Evolutionary conservation across 2,329 filamentous ascomycete species (phyloP), one percentile per base, ranked within the genome.

Genomic region (Aspergillus ruber): DNA sequence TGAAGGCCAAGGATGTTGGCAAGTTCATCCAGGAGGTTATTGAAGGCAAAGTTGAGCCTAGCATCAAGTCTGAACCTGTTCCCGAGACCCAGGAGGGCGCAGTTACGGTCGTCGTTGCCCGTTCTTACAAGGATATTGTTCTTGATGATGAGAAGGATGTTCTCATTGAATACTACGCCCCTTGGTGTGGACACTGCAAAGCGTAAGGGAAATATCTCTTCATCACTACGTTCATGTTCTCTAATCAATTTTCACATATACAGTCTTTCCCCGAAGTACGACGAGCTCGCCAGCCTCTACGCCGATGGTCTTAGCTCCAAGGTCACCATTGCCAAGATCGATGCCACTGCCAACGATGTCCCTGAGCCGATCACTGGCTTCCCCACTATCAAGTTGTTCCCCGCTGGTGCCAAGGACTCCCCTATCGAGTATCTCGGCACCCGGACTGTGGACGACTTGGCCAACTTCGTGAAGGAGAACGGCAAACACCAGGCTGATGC

Each of bases 301-400:
- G 67, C 71, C 55, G 66, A 74, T 36, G 76, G 76, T 21, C 68
- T 73, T 52, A 68, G 68, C 54, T 70, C 77, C 62, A 78, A 83
- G 78, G 82, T 81, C 72, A 80, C 74, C 61, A 82, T 82, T 77
- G 85, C 76, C 74, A 98, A 98, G 85, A 85, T 98, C 59, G 93
- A 98, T 66, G 93, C 93, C 50, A 98, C 93, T 53, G 74, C 76
- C 75, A 98, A 98, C 77, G 93, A 98, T 63, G 88, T 97, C 49
- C 93, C 93, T 49, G 91, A 97, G 72, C 88, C 95, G 76, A 89
- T 98, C 66, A 82, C 88, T 72, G 93, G 93, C 56, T 98, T 98
- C 86, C 93, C 93, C 49, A 98, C 93, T 70, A 96, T 98, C 82
- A 97, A 97, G 82, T 82, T 98, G 59, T 98, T 83, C 86, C 82